Evolutionary conservation across 495 filamentous ascomycete species (phyloP).

Genomic region (Cudoniella acicularis): DNA sequence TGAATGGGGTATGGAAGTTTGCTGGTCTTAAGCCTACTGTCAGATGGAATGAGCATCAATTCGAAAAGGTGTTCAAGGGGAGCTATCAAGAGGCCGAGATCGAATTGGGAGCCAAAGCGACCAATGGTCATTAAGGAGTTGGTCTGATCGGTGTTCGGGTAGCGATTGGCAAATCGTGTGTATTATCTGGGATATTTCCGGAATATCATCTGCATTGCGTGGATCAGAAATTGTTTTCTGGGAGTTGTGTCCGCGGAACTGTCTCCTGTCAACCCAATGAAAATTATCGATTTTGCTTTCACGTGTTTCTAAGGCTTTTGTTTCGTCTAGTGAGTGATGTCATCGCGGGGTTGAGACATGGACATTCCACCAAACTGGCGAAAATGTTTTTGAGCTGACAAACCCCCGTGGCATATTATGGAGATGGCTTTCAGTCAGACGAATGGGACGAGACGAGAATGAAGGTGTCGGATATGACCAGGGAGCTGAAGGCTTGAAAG

Average conservation of each 20-base stretch:
- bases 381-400: not conserved
- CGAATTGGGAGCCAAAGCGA: not conserved
- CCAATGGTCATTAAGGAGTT: not conserved
- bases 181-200: not conserved
- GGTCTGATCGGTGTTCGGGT: not conserved
- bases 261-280: no score
- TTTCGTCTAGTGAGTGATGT: not conserved
- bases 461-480: not conserved
- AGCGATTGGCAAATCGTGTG: not conserved
- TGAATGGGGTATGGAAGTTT: conserved; percentile 78
- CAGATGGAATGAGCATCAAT: conserved; percentile 69
- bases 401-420: not conserved
- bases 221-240: no score
- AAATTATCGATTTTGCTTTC: not conserved
- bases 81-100: not conserved
- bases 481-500: not conserved
- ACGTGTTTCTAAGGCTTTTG: not conserved
- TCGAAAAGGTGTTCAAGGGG: conserved; percentile 41
- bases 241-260: no score
- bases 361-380: not conserved
- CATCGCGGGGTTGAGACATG: not conserved
- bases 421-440: not conserved
- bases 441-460: not conserved
- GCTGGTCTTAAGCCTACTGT: conserved; percentile 70
- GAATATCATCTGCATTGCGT: not conserved